A percentile compares a stretch with the other conserved stretches of the same genome.
phyloP scores from a whole-genome alignment of 2,329 filamentous ascomycete genomes.

The Cercospora sp. region DNA sequence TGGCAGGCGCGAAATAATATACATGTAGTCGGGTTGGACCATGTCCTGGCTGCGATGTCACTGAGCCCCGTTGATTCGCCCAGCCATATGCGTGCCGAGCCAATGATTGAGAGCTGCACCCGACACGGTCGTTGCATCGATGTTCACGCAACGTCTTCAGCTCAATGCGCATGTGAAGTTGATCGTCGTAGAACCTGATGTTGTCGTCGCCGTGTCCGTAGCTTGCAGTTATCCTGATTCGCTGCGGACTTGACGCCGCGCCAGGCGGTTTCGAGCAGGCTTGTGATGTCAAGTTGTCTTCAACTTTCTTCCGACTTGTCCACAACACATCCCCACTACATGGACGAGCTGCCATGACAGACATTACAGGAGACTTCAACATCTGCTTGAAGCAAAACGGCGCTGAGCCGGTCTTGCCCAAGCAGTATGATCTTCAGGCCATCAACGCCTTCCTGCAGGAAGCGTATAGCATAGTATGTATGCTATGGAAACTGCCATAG shows the following conservation, averaged over 20 bases:
- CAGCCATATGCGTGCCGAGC: too few species aligned
- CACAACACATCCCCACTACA: not conserved
- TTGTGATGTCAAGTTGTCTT: slow-evolving; percentile 16
- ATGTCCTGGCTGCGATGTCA: too few species aligned
- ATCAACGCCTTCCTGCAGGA: slow-evolving; percentile 90
- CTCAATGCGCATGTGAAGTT: too few species aligned
- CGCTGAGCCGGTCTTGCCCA: slow-evolving; percentile 51
- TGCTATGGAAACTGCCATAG: slow-evolving; percentile 35
- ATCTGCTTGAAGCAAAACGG: slow-evolving; percentile 62
- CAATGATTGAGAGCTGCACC: too few species aligned
- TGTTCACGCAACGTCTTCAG: too few species aligned
- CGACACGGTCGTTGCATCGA: too few species aligned
- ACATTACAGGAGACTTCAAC: slow-evolving; percentile 70
- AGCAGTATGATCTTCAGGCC: slow-evolving; percentile 42
- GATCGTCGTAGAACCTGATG: too few species aligned
- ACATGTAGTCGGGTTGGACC: too few species aligned
- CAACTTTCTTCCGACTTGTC: not conserved
- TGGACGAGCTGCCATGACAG: slow-evolving; percentile 40
- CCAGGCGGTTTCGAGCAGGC: not conserved
- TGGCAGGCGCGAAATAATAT: too few species aligned
- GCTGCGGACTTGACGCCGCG: not conserved
- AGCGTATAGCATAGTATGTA: slow-evolving; percentile 80
- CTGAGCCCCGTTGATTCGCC: too few species aligned
- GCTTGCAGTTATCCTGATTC: not conserved
- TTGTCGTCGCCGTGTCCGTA: too few species aligned